Base-by-base conservation (phyloP, 768 basidiomycete genomes). In the Hygrocybe coccinea region DNA sequence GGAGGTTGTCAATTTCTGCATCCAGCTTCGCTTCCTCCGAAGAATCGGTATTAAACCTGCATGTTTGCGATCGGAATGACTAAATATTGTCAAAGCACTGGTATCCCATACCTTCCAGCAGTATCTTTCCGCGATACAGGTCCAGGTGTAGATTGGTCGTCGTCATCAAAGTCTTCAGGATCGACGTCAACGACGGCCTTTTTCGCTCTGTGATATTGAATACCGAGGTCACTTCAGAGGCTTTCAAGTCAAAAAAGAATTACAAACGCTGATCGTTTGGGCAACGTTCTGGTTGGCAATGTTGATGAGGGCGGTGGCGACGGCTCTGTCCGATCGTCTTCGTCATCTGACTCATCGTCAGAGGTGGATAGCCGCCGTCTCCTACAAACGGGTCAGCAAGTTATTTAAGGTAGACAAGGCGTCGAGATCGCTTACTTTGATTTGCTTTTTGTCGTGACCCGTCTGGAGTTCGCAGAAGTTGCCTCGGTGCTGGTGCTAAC, bases 231-330 rank as follows among this genome's bases (percentile, higher is more conserved):
- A 29, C 3, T 8, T 29, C 29, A 29, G 8, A 4, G 5, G 44
- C 5, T 19, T 46, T 22, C 5, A 21, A 12, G 15, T 22, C 44
- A 22, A 22, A 57, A 11, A 43, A 7, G n/a, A 44, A 19, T 45
- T 12, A 69, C 84, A 60, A 70, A 86, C 85, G 76, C 84, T 38
- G 79, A 76, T 60, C 85, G 73, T 64, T 76, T 79, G 2, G 86
- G 85, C 61, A 85, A 64, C 7, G 66, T 69, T 51, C 83, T 72
- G 17, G 76, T 79, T n/a, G 81, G 80, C 10, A 71, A 68, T 35
- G 71, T 65, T 0, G 62, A 49, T 49, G 41, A 8, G 37, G 72
- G 63, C 44, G 74, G 61, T 33, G 73, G 74, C 8, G 72, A 73
- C 29, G 64, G 60, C 43, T 65, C 64, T n/a, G 62, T 55, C 24